Evolutionary conservation across 2,329 filamentous ascomycete species (phyloP), one percentile per base, ranked within the genome.

Genomic region (Stachybotrys elegans): DNA sequence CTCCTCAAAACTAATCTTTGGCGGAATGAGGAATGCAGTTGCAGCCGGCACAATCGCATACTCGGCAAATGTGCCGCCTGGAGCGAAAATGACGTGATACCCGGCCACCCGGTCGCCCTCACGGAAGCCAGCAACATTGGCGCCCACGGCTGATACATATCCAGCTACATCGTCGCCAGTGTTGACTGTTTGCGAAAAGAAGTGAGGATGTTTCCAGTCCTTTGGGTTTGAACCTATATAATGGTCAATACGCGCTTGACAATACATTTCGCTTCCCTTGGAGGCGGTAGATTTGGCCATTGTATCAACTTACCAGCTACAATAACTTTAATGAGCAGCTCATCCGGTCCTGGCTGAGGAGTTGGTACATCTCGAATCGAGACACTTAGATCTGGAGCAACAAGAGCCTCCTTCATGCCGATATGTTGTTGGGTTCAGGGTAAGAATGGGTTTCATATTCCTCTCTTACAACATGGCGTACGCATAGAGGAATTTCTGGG

Each of bases 31-130:
- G 54, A 82, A 81, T 0, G 78, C 81, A 0, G 78, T 78, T 51
- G 76, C 67, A 25, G 71, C 68, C 60, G 68, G 73, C 0, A 73
- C 72, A 11, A 83, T 60, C 3, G 78, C 75, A 50, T 83, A 84
- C 54, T 84, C 79, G 4, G 80, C 81, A 48, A 74, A 85, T 7
- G 67, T 71, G 3, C 81, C 81, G 27, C 69, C 56, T 0, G 71
- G 65, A 1, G 63, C 61, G 35, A 60, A 51, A 70, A 83, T 81
- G 48, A 78, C 63, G 44, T 75, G 72, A 42, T 73, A 73, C 1
- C 68, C 70, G 1, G 67, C 69, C 20, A 76, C 72, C 22, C 72
- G 64, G 45, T 75, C 71, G 14, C 71, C 73, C 7, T 44, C 38
- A 2, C 44, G 38, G 27, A 58, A 57, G 4, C 45, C 54, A 1